These are phyloP conservation scores for Helianthus annuus DNA, from an alignment of 129 eudicot genomes.

Conservation along the genomic window HanXRQr2.0-SUNRISE NC_035442.2:29722345-29722844, in stretches of 20 bases:
- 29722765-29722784: constrained; percentile 16
- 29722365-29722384: too few species aligned
- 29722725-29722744: background rate
- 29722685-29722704: constrained; percentile 19
- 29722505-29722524: too few species aligned
- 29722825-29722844: background rate
- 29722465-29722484: too few species aligned
- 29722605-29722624: constrained; percentile 10
- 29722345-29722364: too few species aligned
- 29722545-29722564: background rate
- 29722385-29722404: too few species aligned
- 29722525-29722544: background rate
- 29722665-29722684: constrained; percentile 34
- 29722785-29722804: background rate
- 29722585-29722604: constrained; percentile 10
- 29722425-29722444: too few species aligned
- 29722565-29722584: constrained; percentile 4
- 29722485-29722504: background rate
- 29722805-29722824: background rate
- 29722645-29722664: constrained; percentile 6
- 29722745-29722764: constrained; percentile 12
- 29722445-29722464: too few species aligned
- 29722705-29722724: constrained; percentile 19
- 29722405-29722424: too few species aligned
- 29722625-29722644: constrained; percentile 1